A percentile compares a stretch with the other conserved stretches of the same genome.
Conservation (phyloP, 257 asterid species). For the Primulina tabacum region DNA sequence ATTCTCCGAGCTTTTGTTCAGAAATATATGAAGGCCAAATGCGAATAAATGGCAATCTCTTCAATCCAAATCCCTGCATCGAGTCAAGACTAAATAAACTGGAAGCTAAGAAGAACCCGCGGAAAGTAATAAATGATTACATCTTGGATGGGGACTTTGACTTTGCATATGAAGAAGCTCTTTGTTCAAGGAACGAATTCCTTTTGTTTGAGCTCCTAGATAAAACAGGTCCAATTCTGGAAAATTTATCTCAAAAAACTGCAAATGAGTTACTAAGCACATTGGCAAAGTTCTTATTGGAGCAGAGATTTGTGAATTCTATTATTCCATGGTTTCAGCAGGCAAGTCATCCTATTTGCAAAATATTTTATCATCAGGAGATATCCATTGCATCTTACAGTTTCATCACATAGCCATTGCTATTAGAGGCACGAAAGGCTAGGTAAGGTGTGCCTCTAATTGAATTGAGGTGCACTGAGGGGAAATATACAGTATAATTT, state of each 20-base stretch:
- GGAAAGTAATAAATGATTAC: constrained; percentile 55
- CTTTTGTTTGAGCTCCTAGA: constrained; percentile 80
- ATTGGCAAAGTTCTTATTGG: constrained; percentile 59
- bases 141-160: constrained; percentile 67
- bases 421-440: not conserved
- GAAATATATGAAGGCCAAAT: constrained; percentile 44
- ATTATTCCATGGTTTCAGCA: constrained; percentile 93
- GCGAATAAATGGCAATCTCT: constrained; percentile 36
- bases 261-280: constrained; percentile 55
- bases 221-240: constrained; percentile 86
- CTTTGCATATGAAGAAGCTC: constrained; percentile 75
- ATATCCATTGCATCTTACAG: not conserved
- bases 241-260: constrained; percentile 63
- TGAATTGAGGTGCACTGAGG: not conserved
- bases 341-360: constrained; percentile 48
- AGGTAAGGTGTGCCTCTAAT: not conserved
- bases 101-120: constrained; percentile 43
- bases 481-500: not conserved
- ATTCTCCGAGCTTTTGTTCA: constrained; percentile 32
- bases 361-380: constrained; percentile 8
- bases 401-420: not conserved
- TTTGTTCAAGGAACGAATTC: constrained; percentile 63
- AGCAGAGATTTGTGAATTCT: constrained; percentile 65
- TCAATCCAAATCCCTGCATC: constrained; percentile 39
- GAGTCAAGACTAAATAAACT: constrained; percentile 42